Conservation (phyloP, 345 rosid genomes). For the Kandelia obovata region DNA sequence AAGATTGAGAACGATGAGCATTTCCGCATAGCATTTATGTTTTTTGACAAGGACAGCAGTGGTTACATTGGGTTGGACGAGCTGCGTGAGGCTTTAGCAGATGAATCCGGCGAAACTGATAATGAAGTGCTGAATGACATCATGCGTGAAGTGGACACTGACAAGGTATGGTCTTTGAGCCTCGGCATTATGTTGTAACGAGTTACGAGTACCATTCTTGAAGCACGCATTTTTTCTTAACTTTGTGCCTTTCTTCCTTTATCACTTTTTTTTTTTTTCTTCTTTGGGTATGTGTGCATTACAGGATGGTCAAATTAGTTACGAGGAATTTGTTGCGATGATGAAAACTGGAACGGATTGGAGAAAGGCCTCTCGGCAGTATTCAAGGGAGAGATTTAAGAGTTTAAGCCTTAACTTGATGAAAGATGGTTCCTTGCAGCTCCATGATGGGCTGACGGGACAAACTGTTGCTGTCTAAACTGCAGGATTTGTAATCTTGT, state of each 20-base stretch:
- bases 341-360: slow-evolving; percentile 99
- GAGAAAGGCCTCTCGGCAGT: slow-evolving; percentile 98
- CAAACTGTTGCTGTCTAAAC: slow-evolving; percentile 65
- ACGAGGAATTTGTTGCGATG: slow-evolving; percentile 91
- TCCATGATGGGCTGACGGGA: slow-evolving; percentile 79
- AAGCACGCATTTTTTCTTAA: background rate
- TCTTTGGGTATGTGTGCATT: background rate
- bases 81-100: slow-evolving; percentile 64
- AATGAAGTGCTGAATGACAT: slow-evolving; percentile 65
- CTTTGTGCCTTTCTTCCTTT: background rate
- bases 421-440: slow-evolving; percentile 95
- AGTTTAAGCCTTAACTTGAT: slow-evolving; percentile 85
- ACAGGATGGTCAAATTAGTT: slow-evolving; percentile 88
- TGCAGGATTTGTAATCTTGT: slow-evolving; percentile 4
- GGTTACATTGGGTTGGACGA: slow-evolving; percentile 76
- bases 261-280: background rate
- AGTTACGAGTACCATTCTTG: too few species aligned
- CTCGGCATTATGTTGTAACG: background rate
- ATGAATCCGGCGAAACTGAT: slow-evolving; percentile 68
- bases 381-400: slow-evolving; percentile 95
- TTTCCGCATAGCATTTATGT: slow-evolving; percentile 85
- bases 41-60: slow-evolving; percentile 79
- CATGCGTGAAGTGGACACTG: slow-evolving; percentile 92
- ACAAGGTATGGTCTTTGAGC: slow-evolving; percentile 56
- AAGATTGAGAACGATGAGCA: slow-evolving; percentile 96